Percentiles rank a stretch among this genome's conserved stretches.
These are phyloP conservation scores for Massospora cicadina DNA, from an alignment of 371 early-diverging fungal genomes.

Conservation along the genomic window DNA sequence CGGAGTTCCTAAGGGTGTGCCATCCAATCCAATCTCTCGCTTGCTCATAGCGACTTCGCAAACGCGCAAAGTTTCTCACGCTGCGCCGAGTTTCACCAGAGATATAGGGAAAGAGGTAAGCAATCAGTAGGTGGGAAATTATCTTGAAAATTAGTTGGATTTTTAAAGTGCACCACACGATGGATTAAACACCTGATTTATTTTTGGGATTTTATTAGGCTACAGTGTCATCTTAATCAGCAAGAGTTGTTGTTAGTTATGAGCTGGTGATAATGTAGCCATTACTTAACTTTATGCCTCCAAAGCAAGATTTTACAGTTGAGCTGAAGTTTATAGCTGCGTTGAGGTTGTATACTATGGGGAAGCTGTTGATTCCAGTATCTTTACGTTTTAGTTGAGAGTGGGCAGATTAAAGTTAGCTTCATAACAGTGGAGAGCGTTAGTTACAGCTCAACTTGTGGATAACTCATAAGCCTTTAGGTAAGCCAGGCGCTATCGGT, in stretches of 20 bases:
- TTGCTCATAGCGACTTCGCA: too few relatives aligned
- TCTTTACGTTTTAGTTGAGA: background rate
- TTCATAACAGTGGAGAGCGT: background rate
- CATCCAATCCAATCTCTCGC: too few relatives aligned
- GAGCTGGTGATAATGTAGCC: too few relatives aligned
- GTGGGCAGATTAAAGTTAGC: background rate
- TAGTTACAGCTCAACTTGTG: background rate
- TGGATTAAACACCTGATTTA: background rate
- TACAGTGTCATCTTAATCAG: background rate
- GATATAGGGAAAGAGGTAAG: background rate
- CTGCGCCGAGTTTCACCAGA: background rate
- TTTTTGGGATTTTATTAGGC: background rate
- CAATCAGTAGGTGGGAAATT: background rate
- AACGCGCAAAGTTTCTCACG: background rate
- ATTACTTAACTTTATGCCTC: background rate
- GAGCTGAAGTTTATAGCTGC: background rate
- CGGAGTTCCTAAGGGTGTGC: too few relatives aligned
- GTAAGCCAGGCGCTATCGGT: constrained; percentile 6
- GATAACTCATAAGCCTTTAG: background rate
- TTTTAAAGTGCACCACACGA: too few relatives aligned
- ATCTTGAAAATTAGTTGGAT: background rate
- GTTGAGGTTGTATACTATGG: background rate
- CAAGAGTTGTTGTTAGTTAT: too few relatives aligned
- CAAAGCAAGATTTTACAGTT: background rate
- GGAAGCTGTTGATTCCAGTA: background rate